Evolutionary conservation across 208 protist species (phyloP), one percentile per base, ranked within the genome.

Genomic region (Trypanosoma theileri): DNA sequence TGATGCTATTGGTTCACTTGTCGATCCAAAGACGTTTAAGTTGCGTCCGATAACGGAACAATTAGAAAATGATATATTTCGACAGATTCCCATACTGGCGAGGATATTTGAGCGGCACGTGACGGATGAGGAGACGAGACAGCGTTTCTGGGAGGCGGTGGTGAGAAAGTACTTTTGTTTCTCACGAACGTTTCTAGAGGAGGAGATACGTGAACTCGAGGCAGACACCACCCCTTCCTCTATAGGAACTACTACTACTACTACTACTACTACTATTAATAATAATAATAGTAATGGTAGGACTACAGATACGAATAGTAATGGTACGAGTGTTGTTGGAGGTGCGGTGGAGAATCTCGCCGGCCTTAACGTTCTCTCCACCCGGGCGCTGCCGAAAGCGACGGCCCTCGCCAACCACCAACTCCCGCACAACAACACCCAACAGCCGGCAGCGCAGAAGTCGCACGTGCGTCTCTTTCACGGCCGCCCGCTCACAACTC

Each of bases 81-180:
- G 89, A 16, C 86, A 95, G 68, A 79, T 91, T 61, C 89, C 89
- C 0, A 59, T 86, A 21, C 78, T 95, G 12, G 90, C 90, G 6
- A 80, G 75, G 35, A 77, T 93, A 59, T 92, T 91, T 54, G 73
- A 73, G 62, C 52, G 73, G 6, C 61, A 73, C 60, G 90, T 93
- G 19, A 77, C 79, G 50, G 76, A 87, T 65, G 77, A 61, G 48
- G 83, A 86, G 58, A 88, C 87, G 44, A 79, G 75, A 57, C 64
- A 67, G 41, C 68, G 26, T 31, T 93, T 95, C 54, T 95, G 90
- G 87, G 83, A 92, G 66, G 85, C 82, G 17, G 85, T 93, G 8
- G 86, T 91, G 53, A 83, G 82, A 53, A 90, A 90, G 70, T 91
- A 93, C 72, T 93, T 93, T 63, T 95, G 85, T 79, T 92, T 93